Evolutionary conservation across 768 basidiomycete genomes (phyloP).

Genomic region (Leccinum pellstonianum): DNA sequence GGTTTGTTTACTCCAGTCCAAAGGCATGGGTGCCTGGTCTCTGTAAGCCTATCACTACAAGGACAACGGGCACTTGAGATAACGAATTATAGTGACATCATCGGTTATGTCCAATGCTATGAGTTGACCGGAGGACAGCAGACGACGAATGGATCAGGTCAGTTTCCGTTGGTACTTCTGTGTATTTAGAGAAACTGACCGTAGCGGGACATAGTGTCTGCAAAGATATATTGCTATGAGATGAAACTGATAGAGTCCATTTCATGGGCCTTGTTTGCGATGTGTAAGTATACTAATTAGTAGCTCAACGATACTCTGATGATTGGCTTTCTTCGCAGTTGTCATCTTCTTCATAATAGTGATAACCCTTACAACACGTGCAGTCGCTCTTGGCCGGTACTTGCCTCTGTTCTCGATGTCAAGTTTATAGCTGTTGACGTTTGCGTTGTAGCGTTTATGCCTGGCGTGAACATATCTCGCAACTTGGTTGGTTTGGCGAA

Average conservation of each 20-base stretch:
- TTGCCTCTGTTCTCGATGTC: background rate
- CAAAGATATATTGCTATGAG: conserved; percentile 64
- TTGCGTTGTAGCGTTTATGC: conserved; percentile 24
- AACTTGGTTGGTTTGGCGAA: conserved; percentile 79
- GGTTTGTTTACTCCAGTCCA: conserved; percentile 9
- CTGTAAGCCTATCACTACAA: conserved; percentile 42
- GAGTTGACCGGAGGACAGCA: conserved; percentile 40
- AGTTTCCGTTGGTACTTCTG: conserved; percentile 20
- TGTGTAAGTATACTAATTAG: conserved; percentile 36
- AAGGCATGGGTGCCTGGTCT: conserved; percentile 77
- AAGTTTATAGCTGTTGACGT: background rate
- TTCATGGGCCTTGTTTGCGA: conserved; percentile 70
- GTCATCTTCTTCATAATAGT: conserved; percentile 53
- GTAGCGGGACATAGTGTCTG: conserved; percentile 45
- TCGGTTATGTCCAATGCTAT: conserved; percentile 64
- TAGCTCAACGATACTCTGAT: conserved; percentile 4
- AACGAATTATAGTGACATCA: conserved; percentile 55
- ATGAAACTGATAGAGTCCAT: conserved; percentile 79
- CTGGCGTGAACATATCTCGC: conserved; percentile 41
- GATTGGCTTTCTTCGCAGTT: conserved; percentile 30
- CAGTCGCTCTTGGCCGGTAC: conserved; percentile 34
- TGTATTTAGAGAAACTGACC: conserved; percentile 6
- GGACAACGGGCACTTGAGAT: background rate
- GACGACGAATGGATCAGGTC: conserved; percentile 58
- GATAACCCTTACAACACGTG: conserved; percentile 49